phyloP scores from a whole-genome alignment of 2,329 filamentous ascomycete genomes.

The Claviceps paspali region DNA sequence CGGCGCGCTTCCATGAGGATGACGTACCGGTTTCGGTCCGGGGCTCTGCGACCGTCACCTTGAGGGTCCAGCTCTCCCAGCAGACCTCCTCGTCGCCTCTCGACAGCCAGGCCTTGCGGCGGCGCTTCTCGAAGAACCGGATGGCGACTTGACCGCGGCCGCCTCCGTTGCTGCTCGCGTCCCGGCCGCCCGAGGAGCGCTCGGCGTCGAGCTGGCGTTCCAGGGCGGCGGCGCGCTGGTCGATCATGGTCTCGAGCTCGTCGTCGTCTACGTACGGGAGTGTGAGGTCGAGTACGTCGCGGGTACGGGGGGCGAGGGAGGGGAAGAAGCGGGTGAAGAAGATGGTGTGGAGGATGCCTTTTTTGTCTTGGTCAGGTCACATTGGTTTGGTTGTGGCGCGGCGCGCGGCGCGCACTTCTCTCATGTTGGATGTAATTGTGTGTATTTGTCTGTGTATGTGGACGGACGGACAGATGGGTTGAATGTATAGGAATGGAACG shows the following conservation, averaged over 20 bases:
- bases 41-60: conserved; percentile 84
- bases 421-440: too few relatives aligned
- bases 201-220: conserved; percentile 60
- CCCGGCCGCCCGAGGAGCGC: conserved; percentile 21
- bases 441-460: too few relatives aligned
- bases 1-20: too few relatives aligned
- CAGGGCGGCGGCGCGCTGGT: conserved; percentile 67
- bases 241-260: conserved; percentile 85
- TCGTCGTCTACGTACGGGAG: conserved; percentile 80
- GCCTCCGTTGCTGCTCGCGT: conserved; percentile 9
- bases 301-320: conserved; percentile 62
- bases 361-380: too few relatives aligned
- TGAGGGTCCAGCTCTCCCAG: conserved; percentile 92
- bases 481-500: too few relatives aligned
- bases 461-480: too few relatives aligned
- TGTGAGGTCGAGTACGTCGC: conserved; percentile 81
- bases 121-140: conserved; percentile 88
- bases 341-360: conserved; percentile 91
- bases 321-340: conserved; percentile 99
- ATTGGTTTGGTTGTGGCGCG: too few relatives aligned
- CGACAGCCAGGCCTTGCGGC: conserved; percentile 68
- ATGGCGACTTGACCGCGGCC: conserved; percentile 57
- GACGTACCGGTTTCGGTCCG: conserved; percentile 68
- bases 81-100: conserved; percentile 80
- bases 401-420: too few relatives aligned